Evolutionary conservation across 148 eudicot species (phyloP).

Genomic region (Vaccinium macrocarpon): DNA sequence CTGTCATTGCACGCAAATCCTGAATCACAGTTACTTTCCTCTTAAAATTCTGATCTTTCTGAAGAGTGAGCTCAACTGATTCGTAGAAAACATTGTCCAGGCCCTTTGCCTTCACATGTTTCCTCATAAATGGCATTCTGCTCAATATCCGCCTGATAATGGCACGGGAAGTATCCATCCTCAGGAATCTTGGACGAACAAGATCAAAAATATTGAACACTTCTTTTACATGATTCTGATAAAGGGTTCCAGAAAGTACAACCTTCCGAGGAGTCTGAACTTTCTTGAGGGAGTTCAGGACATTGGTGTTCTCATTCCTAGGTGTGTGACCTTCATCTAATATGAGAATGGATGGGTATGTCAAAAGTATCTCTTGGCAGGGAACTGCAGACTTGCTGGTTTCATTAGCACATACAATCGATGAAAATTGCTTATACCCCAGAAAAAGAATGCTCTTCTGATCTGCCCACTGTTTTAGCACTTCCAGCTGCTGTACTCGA

Average conservation of each 20-base stretch:
- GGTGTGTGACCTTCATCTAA: slow-evolving; percentile 97
- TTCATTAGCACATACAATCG: slow-evolving; percentile 60
- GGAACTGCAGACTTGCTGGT: slow-evolving; percentile 36
- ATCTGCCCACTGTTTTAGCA: slow-evolving; percentile 67
- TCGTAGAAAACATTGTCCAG: slow-evolving; percentile 62
- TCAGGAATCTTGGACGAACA: slow-evolving; percentile 76
- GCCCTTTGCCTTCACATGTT: slow-evolving; percentile 38
- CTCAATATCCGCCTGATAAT: slow-evolving; percentile 66
- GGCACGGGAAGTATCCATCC: slow-evolving; percentile 45
- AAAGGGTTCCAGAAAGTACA: slow-evolving; percentile 91
- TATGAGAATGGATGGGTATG: slow-evolving; percentile 62
- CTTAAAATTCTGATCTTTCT: slow-evolving; percentile 59
- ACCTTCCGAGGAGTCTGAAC: slow-evolving; percentile 86
- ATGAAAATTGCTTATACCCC: slow-evolving; percentile 80
- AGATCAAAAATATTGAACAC: slow-evolving; percentile 84
- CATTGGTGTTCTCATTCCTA: slow-evolving; percentile 77
- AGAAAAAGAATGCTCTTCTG: slow-evolving; percentile 67
- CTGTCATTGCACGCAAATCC: slow-evolving; percentile 83
- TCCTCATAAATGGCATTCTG: slow-evolving; percentile 45
- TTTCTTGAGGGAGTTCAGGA: slow-evolving; percentile 63
- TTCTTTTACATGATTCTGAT: slow-evolving; percentile 86
- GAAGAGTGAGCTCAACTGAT: slow-evolving; percentile 70
- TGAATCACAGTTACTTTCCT: slow-evolving; percentile 65
- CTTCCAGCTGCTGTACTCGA: slow-evolving; percentile 67
- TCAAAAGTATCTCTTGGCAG: slow-evolving; percentile 67